Conservation (phyloP, 306 rosid species). For the Abrus pulchellus region DNA sequence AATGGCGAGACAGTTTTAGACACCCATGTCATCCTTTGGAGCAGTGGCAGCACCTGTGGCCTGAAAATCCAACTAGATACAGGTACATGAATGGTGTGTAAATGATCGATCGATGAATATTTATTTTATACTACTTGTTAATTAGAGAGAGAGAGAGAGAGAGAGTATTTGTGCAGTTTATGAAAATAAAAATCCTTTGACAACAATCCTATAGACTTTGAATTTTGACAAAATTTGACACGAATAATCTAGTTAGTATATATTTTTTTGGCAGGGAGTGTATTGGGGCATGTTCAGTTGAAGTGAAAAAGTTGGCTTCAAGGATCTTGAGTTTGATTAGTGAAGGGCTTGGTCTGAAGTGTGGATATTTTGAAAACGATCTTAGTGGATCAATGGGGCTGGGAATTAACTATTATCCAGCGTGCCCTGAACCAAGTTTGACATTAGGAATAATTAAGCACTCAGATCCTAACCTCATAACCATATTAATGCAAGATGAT, state of each 20-base stretch:
- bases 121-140: not conserved
- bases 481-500: conserved; percentile 48
- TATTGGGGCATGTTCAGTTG: conserved; percentile 42
- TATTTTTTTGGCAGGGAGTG: conserved; percentile 25
- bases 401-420: conserved; percentile 30
- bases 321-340: conserved; percentile 44
- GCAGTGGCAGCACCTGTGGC: conserved; percentile 48
- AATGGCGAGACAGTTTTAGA: conserved; percentile 45
- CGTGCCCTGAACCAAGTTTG: conserved; percentile 54
- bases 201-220: too few relatives aligned
- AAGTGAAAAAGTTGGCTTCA: conserved; percentile 44
- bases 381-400: conserved; percentile 16
- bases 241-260: too few relatives aligned
- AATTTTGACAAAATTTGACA: too few relatives aligned
- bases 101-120: too few relatives aligned
- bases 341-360: conserved; percentile 46
- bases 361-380: conserved; percentile 43
- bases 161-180: too few relatives aligned
- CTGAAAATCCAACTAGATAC: conserved; percentile 47
- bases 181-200: too few relatives aligned
- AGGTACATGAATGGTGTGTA: not conserved
- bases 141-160: too few relatives aligned
- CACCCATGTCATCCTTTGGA: conserved; percentile 51
- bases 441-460: conserved; percentile 46
- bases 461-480: conserved; percentile 47